A percentile compares a stretch with the other conserved stretches of the same genome.
Conservation (phyloP, 2,329 filamentous ascomycete species). For the Clarireedia hainanense region DNA sequence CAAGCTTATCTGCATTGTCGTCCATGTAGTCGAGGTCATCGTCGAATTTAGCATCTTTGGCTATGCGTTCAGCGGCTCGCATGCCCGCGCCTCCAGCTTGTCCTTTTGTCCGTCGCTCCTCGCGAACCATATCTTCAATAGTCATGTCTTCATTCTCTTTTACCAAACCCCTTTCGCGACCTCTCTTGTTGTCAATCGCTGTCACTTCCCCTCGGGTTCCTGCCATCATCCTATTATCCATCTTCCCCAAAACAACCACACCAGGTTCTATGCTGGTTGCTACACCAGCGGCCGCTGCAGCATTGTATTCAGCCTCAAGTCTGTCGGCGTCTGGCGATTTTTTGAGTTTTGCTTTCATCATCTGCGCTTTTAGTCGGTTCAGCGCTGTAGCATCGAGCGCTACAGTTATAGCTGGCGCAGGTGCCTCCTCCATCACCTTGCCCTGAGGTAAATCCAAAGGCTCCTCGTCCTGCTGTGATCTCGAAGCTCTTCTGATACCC, state of each 20-base stretch:
- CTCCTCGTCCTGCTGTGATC: constrained; percentile 30
- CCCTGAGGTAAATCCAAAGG: constrained; percentile 42
- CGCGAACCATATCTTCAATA: constrained; percentile 93
- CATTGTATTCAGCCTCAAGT: constrained; percentile 78
- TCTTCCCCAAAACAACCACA: constrained; percentile 74
- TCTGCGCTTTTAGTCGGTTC: constrained; percentile 83
- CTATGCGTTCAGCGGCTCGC: constrained; percentile 83
- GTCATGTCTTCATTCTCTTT: constrained; percentile 93
- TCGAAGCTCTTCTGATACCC: constrained; percentile 36
- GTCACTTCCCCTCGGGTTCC: constrained; percentile 68
- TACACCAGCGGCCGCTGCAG: constrained; percentile 54
- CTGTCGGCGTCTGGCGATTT: constrained; percentile 66
- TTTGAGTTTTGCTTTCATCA: constrained; percentile 91
- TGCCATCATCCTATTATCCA: constrained; percentile 84
- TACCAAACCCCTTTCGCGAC: constrained; percentile 74
- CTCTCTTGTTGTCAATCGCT: constrained; percentile 69
- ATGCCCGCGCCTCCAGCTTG: constrained; percentile 72
- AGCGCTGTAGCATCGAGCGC: constrained; percentile 68
- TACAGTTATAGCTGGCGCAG: constrained; percentile 38
- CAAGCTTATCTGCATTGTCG: constrained; percentile 87
- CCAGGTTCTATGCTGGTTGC: constrained; percentile 47
- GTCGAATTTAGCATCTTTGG: constrained; percentile 85
- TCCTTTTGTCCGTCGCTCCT: constrained; percentile 78
- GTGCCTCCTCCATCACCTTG: constrained; percentile 47
- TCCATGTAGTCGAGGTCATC: constrained; percentile 95